These are phyloP conservation scores for Pseudogymnoascus sp. DNA, from an alignment of 2,329 filamentous ascomycete species.

Conservation along the genomic window DNA sequence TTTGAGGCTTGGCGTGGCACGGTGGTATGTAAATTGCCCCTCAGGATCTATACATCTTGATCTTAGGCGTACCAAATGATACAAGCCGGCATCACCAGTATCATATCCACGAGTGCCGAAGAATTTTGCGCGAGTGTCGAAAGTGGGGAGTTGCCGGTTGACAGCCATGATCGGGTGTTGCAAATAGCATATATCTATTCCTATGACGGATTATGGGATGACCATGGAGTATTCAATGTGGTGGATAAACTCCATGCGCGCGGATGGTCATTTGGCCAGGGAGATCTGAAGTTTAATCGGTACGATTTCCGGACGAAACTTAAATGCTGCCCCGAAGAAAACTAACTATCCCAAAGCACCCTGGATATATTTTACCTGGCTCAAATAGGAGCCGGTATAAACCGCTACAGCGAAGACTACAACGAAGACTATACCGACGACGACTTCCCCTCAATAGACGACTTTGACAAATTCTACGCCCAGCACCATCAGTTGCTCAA, in stretches of 20 bases:
- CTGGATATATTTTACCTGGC: neutral
- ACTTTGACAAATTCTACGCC: neutral
- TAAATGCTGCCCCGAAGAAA: neutral
- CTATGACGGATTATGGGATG: neutral
- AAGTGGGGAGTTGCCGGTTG: neutral
- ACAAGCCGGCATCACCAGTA: neutral
- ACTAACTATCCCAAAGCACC: neutral
- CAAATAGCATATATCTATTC: neutral
- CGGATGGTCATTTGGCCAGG: neutral
- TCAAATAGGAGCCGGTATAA: neutral
- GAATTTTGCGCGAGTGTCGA: neutral
- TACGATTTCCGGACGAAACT: neutral
- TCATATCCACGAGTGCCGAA: neutral
- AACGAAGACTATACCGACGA: neutral
- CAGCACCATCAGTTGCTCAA: neutral
- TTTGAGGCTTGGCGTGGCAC: slow-evolving; percentile 15
- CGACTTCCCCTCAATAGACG: neutral
- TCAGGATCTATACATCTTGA: neutral
- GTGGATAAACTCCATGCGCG: neutral
- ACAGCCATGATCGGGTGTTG: neutral
- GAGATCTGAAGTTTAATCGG: neutral
- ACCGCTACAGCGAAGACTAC: neutral
- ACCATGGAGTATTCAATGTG: neutral
- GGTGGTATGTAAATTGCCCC: neutral
- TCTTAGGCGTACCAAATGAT: neutral